Evolutionary conservation across 2,329 filamentous ascomycete genomes (phyloP).

Genomic region (Colletotrichum trifolii): DNA sequence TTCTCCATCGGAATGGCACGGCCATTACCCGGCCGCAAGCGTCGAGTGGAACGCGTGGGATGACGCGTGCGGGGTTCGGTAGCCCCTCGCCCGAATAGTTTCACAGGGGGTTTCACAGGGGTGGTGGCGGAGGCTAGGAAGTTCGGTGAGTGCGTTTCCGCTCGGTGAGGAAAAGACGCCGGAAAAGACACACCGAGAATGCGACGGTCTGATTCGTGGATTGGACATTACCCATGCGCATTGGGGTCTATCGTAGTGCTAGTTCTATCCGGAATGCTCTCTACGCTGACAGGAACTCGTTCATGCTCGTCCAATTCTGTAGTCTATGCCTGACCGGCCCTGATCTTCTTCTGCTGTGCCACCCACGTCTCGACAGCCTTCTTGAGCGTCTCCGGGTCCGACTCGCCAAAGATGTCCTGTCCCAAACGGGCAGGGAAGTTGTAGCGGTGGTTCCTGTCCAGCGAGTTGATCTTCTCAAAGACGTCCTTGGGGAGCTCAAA

Average conservation of each 20-base stretch:
- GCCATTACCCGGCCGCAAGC: conserved; percentile 13
- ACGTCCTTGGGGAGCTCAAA: conserved; percentile 50
- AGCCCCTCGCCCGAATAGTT: conserved; percentile 19
- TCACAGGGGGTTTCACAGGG: neutral
- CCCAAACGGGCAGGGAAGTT: conserved; percentile 56
- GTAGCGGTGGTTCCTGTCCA: conserved; percentile 54
- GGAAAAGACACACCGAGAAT: conserved; percentile 19
- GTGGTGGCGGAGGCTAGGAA: neutral
- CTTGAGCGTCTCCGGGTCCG: conserved; percentile 48
- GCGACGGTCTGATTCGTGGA: neutral
- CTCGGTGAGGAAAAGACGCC: conserved; percentile 9
- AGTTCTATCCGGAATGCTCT: neutral
- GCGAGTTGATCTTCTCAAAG: conserved; percentile 49
- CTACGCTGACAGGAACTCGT: neutral
- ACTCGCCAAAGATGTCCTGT: conserved; percentile 56
- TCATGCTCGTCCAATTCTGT: neutral
- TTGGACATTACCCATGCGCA: conserved; percentile 4
- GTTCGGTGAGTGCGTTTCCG: conserved; percentile 22
- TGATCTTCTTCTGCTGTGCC: conserved; percentile 44
- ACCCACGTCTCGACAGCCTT: conserved; percentile 49
- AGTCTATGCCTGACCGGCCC: conserved; percentile 36
- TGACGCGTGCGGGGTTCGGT: conserved; percentile 28
- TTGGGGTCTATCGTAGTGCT: neutral
- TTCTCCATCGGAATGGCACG: conserved; percentile 12
- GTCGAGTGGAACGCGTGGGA: conserved; percentile 14